Percentiles rank a stretch among this genome's conserved stretches.
Evolutionary conservation across 192 early-diverging fungal species (phyloP).

Genomic region (Funneliformis geosporum): DNA sequence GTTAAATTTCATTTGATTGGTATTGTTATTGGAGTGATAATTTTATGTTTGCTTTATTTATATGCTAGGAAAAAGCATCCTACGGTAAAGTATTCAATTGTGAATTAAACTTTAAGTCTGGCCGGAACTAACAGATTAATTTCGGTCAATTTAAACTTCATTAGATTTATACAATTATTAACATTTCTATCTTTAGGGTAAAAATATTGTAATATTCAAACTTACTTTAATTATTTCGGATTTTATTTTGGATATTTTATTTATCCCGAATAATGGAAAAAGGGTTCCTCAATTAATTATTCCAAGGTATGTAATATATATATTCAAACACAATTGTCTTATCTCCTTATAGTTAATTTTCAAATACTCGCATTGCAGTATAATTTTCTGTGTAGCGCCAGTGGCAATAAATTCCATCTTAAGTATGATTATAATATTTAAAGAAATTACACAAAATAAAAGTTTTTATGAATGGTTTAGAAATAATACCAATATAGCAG

Average conservation of each 20-base stretch:
- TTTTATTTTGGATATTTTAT: conserved; percentile 5
- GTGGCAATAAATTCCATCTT: not conserved
- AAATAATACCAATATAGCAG: not conserved
- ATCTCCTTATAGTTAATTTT: not conserved
- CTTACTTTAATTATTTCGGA: not conserved
- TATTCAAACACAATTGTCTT: no score
- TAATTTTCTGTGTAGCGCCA: not conserved
- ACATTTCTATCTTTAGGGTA: not conserved
- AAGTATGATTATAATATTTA: not conserved
- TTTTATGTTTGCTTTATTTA: not conserved
- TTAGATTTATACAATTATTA: not conserved
- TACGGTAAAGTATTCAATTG: not conserved
- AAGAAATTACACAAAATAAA: not conserved
- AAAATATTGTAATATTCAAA: not conserved
- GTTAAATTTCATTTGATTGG: not conserved
- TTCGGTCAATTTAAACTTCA: no score
- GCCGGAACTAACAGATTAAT: no score
- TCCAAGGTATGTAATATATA: not conserved
- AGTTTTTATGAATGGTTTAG: not conserved
- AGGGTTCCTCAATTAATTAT: not conserved
- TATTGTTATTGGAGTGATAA: not conserved
- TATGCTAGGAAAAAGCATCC: not conserved
- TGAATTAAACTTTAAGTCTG: no score
- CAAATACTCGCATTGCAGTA: not conserved
- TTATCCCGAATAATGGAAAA: not conserved